Base-by-base conservation (phyloP, 768 basidiomycete genomes). In the Coprinopsis cinerea region DNA sequence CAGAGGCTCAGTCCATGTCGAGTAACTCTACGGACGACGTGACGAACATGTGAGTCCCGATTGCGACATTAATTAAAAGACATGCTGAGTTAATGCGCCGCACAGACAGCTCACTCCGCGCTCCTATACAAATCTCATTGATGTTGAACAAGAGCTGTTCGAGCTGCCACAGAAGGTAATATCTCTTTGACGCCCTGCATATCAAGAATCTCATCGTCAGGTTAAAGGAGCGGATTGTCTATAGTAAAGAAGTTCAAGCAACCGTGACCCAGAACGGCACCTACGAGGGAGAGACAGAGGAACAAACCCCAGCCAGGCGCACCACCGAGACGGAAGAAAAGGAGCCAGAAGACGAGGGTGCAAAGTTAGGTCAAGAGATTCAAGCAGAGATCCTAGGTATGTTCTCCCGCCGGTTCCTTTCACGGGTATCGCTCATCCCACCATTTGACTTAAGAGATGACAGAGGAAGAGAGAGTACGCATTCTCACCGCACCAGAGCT, bases 401-500 rank as follows among this genome's bases (percentile, higher is more conserved):
- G 58, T n/a, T n/a, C n/a, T n/a, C n/a, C n/a, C n/a, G n/a, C n/a
- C n/a, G n/a, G n/a, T 39, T 17, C 18, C 11, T 6, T 39, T 39
- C 6, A 9, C 36, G 9, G 6, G 11, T 10, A 39, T 11, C 6
- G 11, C 7, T 17, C 18, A 6, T 11, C 17, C 10, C 17, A 39
- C 9, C 17, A 39, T 6, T 6, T 10, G 18, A n/a, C n/a, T n/a
- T 10, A 64, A 92, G 96, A 94, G 41, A 67, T 99, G 53, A 79
- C 90, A 1, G 86, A 92, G 52, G 92, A 94, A 52, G 91, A 97
- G 64, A 78, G 88, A 35, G 70, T 78, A 0, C 82, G 81, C 55
- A 89, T 97, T 45, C 74, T 92, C 54, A 71, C 83, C n/a, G 87
- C 87, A 6, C 90, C 93, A 0, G 92, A 93, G 60, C 96, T 98